Evolutionary conservation across 495 filamentous ascomycete genomes (phyloP).

Genomic region (Pyronema omphalodes): DNA sequence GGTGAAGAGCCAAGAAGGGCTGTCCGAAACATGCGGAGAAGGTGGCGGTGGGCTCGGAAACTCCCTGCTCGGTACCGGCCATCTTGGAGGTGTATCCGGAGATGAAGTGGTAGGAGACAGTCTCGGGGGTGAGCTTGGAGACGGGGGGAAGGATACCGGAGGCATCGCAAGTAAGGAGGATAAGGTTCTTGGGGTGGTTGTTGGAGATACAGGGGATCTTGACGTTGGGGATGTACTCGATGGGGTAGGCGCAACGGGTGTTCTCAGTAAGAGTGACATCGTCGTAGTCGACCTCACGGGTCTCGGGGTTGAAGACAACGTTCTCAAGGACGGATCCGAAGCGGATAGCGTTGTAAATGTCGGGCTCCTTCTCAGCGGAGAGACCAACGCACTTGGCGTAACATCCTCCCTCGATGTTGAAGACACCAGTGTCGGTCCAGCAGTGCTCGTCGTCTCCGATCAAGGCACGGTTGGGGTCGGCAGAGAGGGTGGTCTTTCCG

Average conservation of each 20-base stretch:
- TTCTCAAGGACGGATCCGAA: conserved; percentile 98
- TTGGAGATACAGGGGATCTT: conserved; percentile 85
- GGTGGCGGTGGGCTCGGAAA: conserved; percentile 91
- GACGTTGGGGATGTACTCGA: conserved; percentile 96
- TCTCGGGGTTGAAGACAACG: conserved; percentile 85
- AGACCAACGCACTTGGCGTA: conserved; percentile 98
- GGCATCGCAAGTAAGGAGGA: conserved; percentile 93
- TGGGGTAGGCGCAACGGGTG: conserved; percentile 89
- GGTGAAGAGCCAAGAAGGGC: conserved; percentile 95
- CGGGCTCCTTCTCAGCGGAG: conserved; percentile 94
- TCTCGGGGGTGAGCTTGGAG: conserved; percentile 80
- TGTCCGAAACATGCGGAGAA: conserved; percentile 99
- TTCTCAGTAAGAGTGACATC: conserved; percentile 92
- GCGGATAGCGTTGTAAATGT: conserved; percentile 91
- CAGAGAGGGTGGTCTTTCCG: conserved; percentile 94
- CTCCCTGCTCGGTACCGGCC: conserved; percentile 94
- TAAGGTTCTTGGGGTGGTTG: conserved; percentile 89
- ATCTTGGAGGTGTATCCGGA: conserved; percentile 99
- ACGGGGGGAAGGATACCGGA: conserved; percentile 94
- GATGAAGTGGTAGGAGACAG: conserved; percentile 97
- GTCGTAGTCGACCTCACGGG: conserved; percentile 84
- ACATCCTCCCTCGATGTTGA: conserved; percentile 99
- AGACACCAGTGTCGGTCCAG: conserved; percentile 91
- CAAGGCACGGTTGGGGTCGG: conserved; percentile 84
- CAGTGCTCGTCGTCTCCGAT: conserved; percentile 99